Evolutionary conservation across 1,284 basidiomycete species (phyloP), one percentile per base, ranked within the genome.

Genomic region (Ustilago sp.): DNA sequence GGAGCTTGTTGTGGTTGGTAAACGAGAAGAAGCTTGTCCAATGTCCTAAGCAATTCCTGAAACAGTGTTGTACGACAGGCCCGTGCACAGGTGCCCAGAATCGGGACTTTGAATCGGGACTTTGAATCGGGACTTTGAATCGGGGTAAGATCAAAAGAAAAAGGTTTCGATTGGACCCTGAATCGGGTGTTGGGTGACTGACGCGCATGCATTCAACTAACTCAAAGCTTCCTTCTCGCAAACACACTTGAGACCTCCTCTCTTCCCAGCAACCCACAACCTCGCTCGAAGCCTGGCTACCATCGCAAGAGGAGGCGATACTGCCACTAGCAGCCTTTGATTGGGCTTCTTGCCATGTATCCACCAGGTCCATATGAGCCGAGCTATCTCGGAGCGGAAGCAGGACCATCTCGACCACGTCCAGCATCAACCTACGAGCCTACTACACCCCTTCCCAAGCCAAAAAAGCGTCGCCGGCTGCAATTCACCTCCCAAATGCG

Each of bases 401-500:
- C 71, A 12, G 71, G 71, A 4, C 71, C 65, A 4, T 74, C 72
- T 36, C 63, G 59, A 5, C 45, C 45, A 36, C 36, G 38, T 17
- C 35, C 50, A n/a, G 2, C 31, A 36, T 19, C 34, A 11, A 15
- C 55, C 13, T 12, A 12, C 31, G 28, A 31, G 31, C 13, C 23
- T 32, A 17, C 48, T 34, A 17, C 34, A 34, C 32, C 23, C 5
- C 54, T 35, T 6, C 17, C 19, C 35, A 70, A 71, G 31, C 68
- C 56, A 32, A 73, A 64, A 48, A 78, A 75, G 51, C 65, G 68
- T 2, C 62, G 67, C n/a, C 70, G 69, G 3, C 69, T 80, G 19
- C 71, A 70, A 41, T 80, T 80, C 67, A 68, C 67, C 36, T 78
- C 76, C 1, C 48, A 80, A 41, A 52, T 80, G 1, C 62, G 68